Conservation (phyloP, 2,329 filamentous ascomycete genomes). For the Knoxdaviesia proteae region DNA sequence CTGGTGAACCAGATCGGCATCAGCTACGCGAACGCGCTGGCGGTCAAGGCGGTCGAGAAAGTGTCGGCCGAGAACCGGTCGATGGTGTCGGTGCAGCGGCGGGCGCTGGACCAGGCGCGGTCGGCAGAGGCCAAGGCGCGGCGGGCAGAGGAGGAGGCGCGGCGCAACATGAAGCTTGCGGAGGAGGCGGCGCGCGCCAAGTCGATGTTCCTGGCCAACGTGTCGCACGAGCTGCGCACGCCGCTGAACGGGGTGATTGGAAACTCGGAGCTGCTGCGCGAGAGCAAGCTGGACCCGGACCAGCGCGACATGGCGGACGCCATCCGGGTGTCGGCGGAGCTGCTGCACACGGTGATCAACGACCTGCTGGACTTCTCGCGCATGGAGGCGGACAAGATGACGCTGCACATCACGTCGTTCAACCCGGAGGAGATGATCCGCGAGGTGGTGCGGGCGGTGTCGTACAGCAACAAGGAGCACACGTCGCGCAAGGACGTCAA, state of each 20-base stretch:
- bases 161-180: conserved; percentile 60
- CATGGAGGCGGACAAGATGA: conserved; percentile 74
- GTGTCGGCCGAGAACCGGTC: conserved; percentile 59
- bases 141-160: conserved; percentile 52
- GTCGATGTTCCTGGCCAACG: conserved; percentile 60
- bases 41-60: conserved; percentile 52
- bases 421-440: conserved; percentile 46
- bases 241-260: conserved; percentile 78
- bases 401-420: conserved; percentile 52
- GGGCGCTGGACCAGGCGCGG: conserved; percentile 48
- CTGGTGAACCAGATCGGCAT: conserved; percentile 63
- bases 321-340: conserved; percentile 67
- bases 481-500: conserved; percentile 40
- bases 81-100: conserved; percentile 60
- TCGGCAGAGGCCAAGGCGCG: conserved; percentile 42
- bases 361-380: conserved; percentile 93
- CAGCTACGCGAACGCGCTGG: conserved; percentile 46
- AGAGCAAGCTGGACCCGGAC: conserved; percentile 53
- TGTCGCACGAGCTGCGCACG: conserved; percentile 63
- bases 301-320: conserved; percentile 76
- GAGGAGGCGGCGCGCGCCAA: conserved; percentile 72
- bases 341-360: conserved; percentile 80
- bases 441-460: conserved; percentile 44
- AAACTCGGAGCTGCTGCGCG: conserved; percentile 64
- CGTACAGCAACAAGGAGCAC: conserved; percentile 44